These are phyloP conservation scores for Medicago arabica DNA, from an alignment of 306 rosid species.

Conservation along the genomic window DNA sequence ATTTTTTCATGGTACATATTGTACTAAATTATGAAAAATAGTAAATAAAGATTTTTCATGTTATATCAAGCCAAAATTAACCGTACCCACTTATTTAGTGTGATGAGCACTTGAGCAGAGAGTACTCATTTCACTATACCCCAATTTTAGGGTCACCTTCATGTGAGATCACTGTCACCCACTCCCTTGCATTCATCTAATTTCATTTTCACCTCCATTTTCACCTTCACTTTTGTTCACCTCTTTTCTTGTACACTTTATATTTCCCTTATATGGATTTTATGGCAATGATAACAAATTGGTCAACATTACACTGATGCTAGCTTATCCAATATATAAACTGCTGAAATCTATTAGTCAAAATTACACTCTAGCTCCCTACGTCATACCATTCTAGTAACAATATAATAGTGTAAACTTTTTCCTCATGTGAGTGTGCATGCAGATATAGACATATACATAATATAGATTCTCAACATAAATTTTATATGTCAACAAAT, in stretches of 20 bases:
- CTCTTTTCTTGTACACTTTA: constrained; percentile 23
- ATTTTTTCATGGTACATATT: neutral
- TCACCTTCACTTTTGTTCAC: constrained; percentile 42
- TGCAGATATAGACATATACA: neutral
- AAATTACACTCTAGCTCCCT: neutral
- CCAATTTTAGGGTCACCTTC: constrained; percentile 45
- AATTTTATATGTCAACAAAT: no score
- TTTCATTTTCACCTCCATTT: constrained; percentile 45
- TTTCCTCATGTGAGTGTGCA: constrained; percentile 39
- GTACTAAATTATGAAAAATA: neutral
- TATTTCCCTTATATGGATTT: constrained; percentile 37
- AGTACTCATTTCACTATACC: constrained; percentile 30
- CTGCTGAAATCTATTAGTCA: constrained; percentile 30
- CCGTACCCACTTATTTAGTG: constrained; percentile 40
- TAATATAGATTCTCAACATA: no score
- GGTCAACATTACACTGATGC: constrained; percentile 42
- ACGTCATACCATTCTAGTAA: constrained; percentile 21
- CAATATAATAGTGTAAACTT: constrained; percentile 30
- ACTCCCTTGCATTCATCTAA: constrained; percentile 40
- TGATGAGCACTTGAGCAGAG: constrained; percentile 20
- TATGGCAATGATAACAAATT: constrained; percentile 28
- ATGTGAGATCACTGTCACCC: constrained; percentile 70
- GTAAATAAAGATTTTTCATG: neutral
- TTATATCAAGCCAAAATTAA: constrained; percentile 42
- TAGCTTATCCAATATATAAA: constrained; percentile 27